Evolutionary conservation across 768 basidiomycete genomes (phyloP).

Genomic region (Tricholoma saponaceum): DNA sequence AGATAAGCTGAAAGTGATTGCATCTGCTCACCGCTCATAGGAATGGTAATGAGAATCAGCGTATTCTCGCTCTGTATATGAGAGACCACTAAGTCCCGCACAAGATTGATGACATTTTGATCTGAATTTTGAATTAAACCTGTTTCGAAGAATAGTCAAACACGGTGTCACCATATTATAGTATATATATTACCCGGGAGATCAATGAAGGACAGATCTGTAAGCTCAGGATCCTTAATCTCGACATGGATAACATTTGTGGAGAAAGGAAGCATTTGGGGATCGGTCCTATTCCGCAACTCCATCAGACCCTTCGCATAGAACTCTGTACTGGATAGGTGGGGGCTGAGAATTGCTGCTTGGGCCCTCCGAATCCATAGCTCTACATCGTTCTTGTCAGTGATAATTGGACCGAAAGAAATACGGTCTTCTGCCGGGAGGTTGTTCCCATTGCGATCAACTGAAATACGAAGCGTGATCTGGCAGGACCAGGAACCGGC

Average conservation of each 20-base stretch:
- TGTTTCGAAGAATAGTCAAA: slow-evolving; percentile 10
- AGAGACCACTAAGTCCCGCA: slow-evolving; percentile 42
- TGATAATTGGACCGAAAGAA: slow-evolving; percentile 40
- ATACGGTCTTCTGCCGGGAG: slow-evolving; percentile 9
- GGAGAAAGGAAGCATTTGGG: slow-evolving; percentile 25
- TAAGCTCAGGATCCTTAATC: slow-evolving; percentile 31
- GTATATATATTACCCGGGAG: slow-evolving; percentile 25
- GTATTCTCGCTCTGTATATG: slow-evolving; percentile 40
- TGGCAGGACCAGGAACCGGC: slow-evolving; percentile 37
- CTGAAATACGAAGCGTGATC: slow-evolving; percentile 33
- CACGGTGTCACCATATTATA: not conserved
- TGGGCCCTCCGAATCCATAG: slow-evolving; percentile 56
- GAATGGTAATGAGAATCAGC: slow-evolving; percentile 49
- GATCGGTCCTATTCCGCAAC: slow-evolving; percentile 8
- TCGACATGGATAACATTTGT: slow-evolving; percentile 38
- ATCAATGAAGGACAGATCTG: slow-evolving; percentile 37
- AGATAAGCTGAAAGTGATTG: not conserved
- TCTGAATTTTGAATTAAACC: slow-evolving; percentile 50
- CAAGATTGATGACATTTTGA: slow-evolving; percentile 35
- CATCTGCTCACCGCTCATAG: slow-evolving; percentile 42
- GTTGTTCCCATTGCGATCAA: slow-evolving; percentile 17
- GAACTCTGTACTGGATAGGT: slow-evolving; percentile 22
- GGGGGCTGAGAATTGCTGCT: slow-evolving; percentile 49
- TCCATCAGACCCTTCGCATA: slow-evolving; percentile 20
- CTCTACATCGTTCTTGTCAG: slow-evolving; percentile 42